These are phyloP conservation scores for Diaporthe eres DNA, from an alignment of 2,329 filamentous ascomycete species.

Conservation along the genomic window DNA sequence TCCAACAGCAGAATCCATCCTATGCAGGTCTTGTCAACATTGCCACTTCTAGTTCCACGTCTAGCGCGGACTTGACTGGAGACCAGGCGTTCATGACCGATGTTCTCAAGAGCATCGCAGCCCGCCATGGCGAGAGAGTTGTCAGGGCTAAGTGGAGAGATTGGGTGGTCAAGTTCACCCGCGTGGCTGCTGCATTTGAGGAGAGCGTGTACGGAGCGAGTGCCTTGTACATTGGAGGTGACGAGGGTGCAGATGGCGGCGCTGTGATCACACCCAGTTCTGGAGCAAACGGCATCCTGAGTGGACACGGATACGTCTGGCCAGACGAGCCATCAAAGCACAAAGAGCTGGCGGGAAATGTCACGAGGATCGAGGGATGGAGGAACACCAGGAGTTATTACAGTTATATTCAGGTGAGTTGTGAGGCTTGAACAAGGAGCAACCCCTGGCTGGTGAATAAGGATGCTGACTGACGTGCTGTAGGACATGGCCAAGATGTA, in stretches of 20 bases:
- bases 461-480: slow-evolving; percentile 50
- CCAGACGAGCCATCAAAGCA: slow-evolving; percentile 83
- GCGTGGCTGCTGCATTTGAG: slow-evolving; percentile 93
- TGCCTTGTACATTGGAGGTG: slow-evolving; percentile 86
- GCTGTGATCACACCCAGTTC: slow-evolving; percentile 63
- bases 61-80: slow-evolving; percentile 79
- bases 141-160: slow-evolving; percentile 93
- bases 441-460: slow-evolving; percentile 42
- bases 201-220: slow-evolving; percentile 95
- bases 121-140: slow-evolving; percentile 89
- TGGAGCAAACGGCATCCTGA: slow-evolving; percentile 47
- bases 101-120: slow-evolving; percentile 85
- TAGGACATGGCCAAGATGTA: slow-evolving; percentile 77
- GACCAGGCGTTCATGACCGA: slow-evolving; percentile 92
- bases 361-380: slow-evolving; percentile 96
- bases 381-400: slow-evolving; percentile 96
- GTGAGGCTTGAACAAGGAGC: slow-evolving; percentile 45
- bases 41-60: slow-evolving; percentile 54
- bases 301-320: slow-evolving; percentile 97
- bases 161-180: slow-evolving; percentile 94
- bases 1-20: slow-evolving; percentile 82
- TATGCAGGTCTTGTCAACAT: slow-evolving; percentile 66
- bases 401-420: slow-evolving; percentile 85
- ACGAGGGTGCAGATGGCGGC: slow-evolving; percentile 72
- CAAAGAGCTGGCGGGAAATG: slow-evolving; percentile 90